Conservation (phyloP, 2,329 filamentous ascomycete genomes). For the Trichocomaceae sp. region DNA sequence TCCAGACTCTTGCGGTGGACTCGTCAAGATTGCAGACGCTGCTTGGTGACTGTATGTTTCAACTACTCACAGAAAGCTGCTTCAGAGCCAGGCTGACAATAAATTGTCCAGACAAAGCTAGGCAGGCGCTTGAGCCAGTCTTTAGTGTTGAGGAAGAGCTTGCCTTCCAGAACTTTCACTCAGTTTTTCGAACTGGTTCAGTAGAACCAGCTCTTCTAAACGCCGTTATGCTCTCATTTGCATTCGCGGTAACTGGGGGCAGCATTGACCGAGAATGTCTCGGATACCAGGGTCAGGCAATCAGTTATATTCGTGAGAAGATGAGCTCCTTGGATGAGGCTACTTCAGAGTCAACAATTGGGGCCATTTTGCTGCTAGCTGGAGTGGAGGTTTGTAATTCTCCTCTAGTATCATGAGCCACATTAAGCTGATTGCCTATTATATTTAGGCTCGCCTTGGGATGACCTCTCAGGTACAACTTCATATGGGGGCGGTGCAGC, state of each 20-base stretch:
- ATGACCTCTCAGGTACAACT: constrained; percentile 35
- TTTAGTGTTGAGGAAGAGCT: constrained; percentile 35
- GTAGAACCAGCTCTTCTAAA: constrained; percentile 35
- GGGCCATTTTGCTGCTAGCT: constrained; percentile 39
- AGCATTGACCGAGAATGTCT: constrained; percentile 30
- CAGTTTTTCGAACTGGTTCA: constrained; percentile 28
- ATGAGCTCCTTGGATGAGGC: constrained; percentile 25
- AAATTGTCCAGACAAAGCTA: constrained; percentile 19
- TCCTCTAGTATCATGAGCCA: neutral
- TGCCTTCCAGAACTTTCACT: constrained; percentile 33
- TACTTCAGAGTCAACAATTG: constrained; percentile 34
- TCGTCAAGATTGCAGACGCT: constrained; percentile 9
- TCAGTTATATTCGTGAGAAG: constrained; percentile 30
- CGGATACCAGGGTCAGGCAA: constrained; percentile 28
- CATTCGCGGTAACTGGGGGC: constrained; percentile 24
- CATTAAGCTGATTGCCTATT: constrained; percentile 7
- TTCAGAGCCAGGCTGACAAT: neutral
- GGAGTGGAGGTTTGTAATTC: constrained; percentile 35
- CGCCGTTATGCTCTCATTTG: constrained; percentile 37
- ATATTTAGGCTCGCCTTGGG: constrained; percentile 31
- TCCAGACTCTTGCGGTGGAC: constrained; percentile 9
- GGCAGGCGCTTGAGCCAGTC: constrained; percentile 28
- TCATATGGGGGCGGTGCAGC: constrained; percentile 37
- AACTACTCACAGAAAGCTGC: neutral
- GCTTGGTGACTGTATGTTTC: constrained; percentile 5